Evolutionary conservation across 2,329 filamentous ascomycete species (phyloP).

Genomic region (Cryphonectria naterciae): DNA sequence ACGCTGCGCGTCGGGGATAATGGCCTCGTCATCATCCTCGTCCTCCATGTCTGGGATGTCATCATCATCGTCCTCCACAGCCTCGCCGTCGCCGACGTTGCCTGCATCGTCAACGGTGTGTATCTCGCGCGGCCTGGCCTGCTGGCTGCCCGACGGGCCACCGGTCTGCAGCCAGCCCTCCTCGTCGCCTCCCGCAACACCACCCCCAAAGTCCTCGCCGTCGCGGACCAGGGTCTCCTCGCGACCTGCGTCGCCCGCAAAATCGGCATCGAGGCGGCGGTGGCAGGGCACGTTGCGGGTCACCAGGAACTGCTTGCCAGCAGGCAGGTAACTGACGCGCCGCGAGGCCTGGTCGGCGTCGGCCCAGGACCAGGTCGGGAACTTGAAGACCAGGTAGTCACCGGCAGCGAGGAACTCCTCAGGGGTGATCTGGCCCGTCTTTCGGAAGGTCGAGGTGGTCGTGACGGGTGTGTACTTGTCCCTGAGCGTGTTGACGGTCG

Average conservation of each 20-base stretch:
- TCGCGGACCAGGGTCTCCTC: slow-evolving; percentile 87
- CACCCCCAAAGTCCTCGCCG: slow-evolving; percentile 64
- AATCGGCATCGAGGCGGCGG: slow-evolving; percentile 88
- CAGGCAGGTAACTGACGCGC: slow-evolving; percentile 79
- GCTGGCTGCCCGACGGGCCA: slow-evolving; percentile 74
- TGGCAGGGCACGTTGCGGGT: slow-evolving; percentile 95
- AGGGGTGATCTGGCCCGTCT: slow-evolving; percentile 92
- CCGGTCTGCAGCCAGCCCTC: slow-evolving; percentile 93
- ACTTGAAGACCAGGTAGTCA: slow-evolving; percentile 98
- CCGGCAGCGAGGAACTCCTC: slow-evolving; percentile 96
- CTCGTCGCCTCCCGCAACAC: slow-evolving; percentile 61
- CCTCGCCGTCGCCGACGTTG: slow-evolving; percentile 76
- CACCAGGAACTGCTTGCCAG: slow-evolving; percentile 92
- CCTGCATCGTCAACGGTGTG: slow-evolving; percentile 88
- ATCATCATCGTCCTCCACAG: slow-evolving; percentile 67
- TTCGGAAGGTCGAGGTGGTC: slow-evolving; percentile 90
- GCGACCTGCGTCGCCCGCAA: slow-evolving; percentile 83
- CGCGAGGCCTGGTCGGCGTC: slow-evolving; percentile 82
- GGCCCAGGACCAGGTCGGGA: slow-evolving; percentile 97
- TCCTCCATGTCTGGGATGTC: slow-evolving; percentile 99
- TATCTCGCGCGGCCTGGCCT: slow-evolving; percentile 78
- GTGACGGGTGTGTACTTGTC: slow-evolving; percentile 89
- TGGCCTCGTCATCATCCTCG: slow-evolving; percentile 94
- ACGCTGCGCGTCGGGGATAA: slow-evolving; percentile 75
- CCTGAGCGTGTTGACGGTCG: slow-evolving; percentile 75